Conservation (phyloP, 169 alveolate species). For the Eimeria mitis region DNA sequence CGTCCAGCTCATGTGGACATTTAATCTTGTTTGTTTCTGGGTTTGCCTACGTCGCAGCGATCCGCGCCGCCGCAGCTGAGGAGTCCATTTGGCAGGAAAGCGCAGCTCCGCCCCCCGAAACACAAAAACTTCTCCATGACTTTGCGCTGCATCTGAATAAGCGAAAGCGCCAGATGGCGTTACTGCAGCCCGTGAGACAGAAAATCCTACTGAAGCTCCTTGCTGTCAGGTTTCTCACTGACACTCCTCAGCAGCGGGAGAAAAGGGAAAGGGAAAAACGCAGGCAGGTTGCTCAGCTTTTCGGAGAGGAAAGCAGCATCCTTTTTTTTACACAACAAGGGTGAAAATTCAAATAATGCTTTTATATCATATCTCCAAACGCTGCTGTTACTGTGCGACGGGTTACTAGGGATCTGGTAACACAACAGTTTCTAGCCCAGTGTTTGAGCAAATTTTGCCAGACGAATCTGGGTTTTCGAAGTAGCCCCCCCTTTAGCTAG, state of each 20-base stretch:
- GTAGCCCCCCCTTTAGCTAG: too few relatives aligned
- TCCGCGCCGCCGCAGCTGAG: constrained; percentile 42
- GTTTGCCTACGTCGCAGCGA: neutral
- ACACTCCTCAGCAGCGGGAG: constrained; percentile 28
- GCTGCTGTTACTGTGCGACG: too few relatives aligned
- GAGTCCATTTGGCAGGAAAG: constrained; percentile 59
- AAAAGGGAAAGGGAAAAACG: constrained; percentile 8
- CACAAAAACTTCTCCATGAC: constrained; percentile 49
- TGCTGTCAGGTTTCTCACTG: constrained; percentile 47
- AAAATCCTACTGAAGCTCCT: constrained; percentile 20
- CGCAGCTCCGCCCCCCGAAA: constrained; percentile 15
- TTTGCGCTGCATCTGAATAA: constrained; percentile 27
- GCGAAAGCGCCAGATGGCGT: constrained; percentile 39
- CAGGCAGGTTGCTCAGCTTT: constrained; percentile 30
- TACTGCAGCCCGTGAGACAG: constrained; percentile 24
- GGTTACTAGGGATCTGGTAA: too few relatives aligned
- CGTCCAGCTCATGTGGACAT: too few relatives aligned
- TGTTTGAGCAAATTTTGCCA: too few relatives aligned
- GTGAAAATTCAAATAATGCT: neutral
- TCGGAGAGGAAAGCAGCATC: constrained; percentile 71
- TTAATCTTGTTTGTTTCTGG: neutral
- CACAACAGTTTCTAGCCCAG: too few relatives aligned
- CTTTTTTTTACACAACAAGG: neutral
- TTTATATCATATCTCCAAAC: too few relatives aligned
- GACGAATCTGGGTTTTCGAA: too few relatives aligned